These are phyloP conservation scores for Boletus tomentosulus DNA, from an alignment of 768 basidiomycete species.

Conservation along the genomic window DNA sequence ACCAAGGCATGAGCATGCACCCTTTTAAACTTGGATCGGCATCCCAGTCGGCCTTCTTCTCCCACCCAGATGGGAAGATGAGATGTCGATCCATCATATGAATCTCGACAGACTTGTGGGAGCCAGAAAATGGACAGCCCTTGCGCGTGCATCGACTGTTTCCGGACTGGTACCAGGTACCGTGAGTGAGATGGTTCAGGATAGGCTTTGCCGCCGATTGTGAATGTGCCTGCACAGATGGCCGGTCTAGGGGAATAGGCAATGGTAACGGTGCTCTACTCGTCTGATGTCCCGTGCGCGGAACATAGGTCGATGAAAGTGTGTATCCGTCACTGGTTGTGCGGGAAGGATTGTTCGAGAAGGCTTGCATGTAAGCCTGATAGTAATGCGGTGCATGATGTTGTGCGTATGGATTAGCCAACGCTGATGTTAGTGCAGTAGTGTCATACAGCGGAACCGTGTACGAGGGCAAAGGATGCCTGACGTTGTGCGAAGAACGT, in stretches of 20 bases:
- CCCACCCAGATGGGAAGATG: conserved; percentile 74
- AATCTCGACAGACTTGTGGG: conserved; percentile 63
- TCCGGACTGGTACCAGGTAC: conserved; percentile 63
- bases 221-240: conserved; percentile 1
- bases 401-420: conserved; percentile 30
- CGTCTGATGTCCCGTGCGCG: conserved; percentile 9
- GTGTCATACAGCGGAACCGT: conserved; percentile 20
- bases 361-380: conserved; percentile 47
- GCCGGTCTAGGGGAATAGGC: not conserved
- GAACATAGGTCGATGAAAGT: conserved; percentile 36
- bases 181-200: conserved; percentile 18
- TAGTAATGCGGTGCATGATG: conserved; percentile 44
- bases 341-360: conserved; percentile 12
- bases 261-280: not conserved
- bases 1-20: conserved; percentile 35
- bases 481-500: conserved; percentile 1
- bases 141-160: conserved; percentile 54
- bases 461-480: conserved; percentile 5
- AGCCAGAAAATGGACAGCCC: conserved; percentile 67
- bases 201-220: conserved; percentile 10
- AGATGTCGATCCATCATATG: conserved; percentile 93
- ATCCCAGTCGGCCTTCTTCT: conserved; percentile 67
- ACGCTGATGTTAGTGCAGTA: conserved; percentile 19
- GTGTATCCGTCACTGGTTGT: conserved; percentile 36
- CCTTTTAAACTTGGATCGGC: conserved; percentile 79